phyloP scores from a whole-genome alignment of 768 basidiomycete genomes.

The Psilocybe azurescens region DNA sequence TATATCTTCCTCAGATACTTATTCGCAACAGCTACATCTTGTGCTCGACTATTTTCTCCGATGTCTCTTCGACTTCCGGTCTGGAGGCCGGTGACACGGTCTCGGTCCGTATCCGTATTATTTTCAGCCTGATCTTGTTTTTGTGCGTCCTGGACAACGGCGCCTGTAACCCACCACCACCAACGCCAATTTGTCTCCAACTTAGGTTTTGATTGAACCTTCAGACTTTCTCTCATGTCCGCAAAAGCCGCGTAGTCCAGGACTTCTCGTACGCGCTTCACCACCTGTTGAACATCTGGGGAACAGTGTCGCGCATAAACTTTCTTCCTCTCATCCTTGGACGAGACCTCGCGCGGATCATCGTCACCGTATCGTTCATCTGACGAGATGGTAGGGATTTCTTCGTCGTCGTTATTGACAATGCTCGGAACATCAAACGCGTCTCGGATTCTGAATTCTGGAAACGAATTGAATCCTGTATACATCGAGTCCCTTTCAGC shows the following conservation, averaged over 20 bases:
- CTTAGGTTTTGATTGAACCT: neutral
- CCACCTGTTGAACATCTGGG: conserved; percentile 55
- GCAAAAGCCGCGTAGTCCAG: conserved; percentile 30
- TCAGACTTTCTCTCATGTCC: conserved; percentile 2
- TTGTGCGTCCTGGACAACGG: too few relatives aligned
- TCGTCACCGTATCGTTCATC: neutral
- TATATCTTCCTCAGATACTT: conserved; percentile 51
- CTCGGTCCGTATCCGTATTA: too few relatives aligned
- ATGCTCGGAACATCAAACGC: conserved; percentile 26
- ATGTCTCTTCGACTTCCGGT: too few relatives aligned
- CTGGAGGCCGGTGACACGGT: too few relatives aligned
- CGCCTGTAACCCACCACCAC: neutral
- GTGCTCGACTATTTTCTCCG: neutral
- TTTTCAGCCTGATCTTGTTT: too few relatives aligned
- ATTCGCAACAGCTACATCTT: conserved; percentile 3
- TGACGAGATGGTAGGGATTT: neutral
- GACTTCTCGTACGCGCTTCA: conserved; percentile 41
- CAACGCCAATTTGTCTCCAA: neutral
- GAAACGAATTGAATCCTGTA: conserved; percentile 60
- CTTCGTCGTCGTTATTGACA: conserved; percentile 8
- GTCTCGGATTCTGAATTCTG: conserved; percentile 48
- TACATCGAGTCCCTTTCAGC: conserved; percentile 43
- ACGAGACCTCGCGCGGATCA: conserved; percentile 11
- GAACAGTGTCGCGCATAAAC: conserved; percentile 55
- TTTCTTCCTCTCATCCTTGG: conserved; percentile 31